These are phyloP conservation scores for Pythium aphanidermatum DNA, from an alignment of 352 stramenopile species.

Conservation along the genomic window DNA sequence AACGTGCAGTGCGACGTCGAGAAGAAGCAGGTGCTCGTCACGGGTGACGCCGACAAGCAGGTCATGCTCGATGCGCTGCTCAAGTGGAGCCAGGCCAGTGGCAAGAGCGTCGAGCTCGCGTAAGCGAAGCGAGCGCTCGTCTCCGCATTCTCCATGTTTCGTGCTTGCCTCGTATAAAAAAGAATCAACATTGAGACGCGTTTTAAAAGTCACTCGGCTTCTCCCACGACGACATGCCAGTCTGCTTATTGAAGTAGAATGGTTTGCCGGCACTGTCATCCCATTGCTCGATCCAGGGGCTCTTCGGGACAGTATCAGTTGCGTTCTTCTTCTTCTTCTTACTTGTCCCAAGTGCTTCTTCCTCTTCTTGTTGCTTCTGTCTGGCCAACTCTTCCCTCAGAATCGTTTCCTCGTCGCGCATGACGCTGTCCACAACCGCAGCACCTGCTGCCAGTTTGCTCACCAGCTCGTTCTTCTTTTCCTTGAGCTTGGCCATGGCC, in stretches of 20 bases:
- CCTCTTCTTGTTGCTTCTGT: conserved; percentile 34
- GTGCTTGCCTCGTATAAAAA: not conserved
- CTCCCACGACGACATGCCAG: conserved; percentile 72
- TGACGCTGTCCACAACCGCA: conserved; percentile 55
- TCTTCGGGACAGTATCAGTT: not conserved
- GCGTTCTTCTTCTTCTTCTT: conserved; percentile 27
- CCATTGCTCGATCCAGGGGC: conserved; percentile 72
- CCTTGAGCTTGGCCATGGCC: conserved; percentile 41
- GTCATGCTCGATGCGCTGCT: conserved; percentile 81
- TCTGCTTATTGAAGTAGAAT: conserved; percentile 89
- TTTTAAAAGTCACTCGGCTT: conserved; percentile 59
- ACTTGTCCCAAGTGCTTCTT: conserved; percentile 17
- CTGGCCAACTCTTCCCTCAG: conserved; percentile 52
- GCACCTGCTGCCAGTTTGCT: conserved; percentile 59
- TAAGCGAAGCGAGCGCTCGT: conserved; percentile 19
- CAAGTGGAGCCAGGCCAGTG: conserved; percentile 86
- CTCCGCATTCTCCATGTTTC: not conserved
- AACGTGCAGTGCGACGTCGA: conserved; percentile 83
- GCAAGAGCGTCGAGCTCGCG: conserved; percentile 80
- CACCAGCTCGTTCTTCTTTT: conserved; percentile 70
- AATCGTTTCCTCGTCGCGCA: conserved; percentile 58
- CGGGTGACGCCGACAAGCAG: conserved; percentile 66
- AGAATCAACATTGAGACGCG: not conserved
- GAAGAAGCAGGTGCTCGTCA: conserved; percentile 82
- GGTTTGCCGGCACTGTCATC: conserved; percentile 66